Conservation (phyloP, 495 filamentous ascomycete genomes). For the Chlorociboria aeruginascens region DNA sequence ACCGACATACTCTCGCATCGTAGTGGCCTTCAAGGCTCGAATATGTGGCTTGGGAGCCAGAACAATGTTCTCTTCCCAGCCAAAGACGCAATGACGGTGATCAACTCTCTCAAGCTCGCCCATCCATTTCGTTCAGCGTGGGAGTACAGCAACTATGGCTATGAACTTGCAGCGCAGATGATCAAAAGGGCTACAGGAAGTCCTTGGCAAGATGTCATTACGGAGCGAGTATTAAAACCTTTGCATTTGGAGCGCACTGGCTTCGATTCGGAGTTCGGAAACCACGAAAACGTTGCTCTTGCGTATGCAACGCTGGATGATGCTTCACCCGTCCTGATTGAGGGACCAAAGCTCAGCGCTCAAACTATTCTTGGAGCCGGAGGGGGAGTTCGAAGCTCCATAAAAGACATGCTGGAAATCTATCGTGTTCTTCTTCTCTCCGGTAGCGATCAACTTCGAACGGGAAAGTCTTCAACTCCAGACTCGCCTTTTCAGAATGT, state of each 20-base stretch:
- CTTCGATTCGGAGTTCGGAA: no score
- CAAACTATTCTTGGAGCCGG: conserved; percentile 1
- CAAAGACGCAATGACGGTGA: background rate
- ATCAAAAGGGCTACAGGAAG: conserved; percentile 14
- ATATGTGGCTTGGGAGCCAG: background rate
- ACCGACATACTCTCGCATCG: conserved; percentile 9
- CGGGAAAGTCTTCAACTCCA: background rate
- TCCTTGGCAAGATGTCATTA: conserved; percentile 6
- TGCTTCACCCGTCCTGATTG: background rate
- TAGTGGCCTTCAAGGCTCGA: conserved; percentile 6
- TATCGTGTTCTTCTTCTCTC: conserved; percentile 3
- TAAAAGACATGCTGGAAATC: conserved; percentile 11
- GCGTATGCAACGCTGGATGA: background rate
- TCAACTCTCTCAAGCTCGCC: conserved; percentile 1
- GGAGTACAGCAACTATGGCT: conserved; percentile 20
- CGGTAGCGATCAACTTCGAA: conserved; percentile 2
- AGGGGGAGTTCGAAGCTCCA: conserved; percentile 7
- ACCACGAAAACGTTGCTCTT: background rate
- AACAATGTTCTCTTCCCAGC: background rate
- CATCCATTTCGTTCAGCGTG: conserved; percentile 5
- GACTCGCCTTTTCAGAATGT: background rate
- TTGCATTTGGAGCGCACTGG: background rate
- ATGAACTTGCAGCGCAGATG: conserved; percentile 16
- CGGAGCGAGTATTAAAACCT: conserved; percentile 6
- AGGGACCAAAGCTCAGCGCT: background rate